Evolutionary conservation across 768 basidiomycete species (phyloP), one percentile per base, ranked within the genome.

Genomic region (Mycena indigotica): DNA sequence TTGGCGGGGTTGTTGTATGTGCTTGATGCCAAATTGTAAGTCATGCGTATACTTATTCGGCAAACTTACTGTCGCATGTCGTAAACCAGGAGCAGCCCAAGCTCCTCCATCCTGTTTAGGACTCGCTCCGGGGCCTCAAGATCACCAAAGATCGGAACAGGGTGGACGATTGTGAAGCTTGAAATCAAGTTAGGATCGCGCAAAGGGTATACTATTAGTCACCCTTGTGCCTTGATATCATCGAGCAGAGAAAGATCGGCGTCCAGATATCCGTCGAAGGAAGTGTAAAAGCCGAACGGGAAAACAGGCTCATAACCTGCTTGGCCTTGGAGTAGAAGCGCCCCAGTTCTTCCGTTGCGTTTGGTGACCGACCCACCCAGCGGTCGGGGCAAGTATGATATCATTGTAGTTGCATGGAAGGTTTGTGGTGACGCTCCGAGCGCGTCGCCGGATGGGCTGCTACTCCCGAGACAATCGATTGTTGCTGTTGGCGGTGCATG

Each of bases 1-100:
- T 72, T 69, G 2, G 73, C 73, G 10, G 63, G 52, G 67, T 86
- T 79, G 69, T 70, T 72, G 69, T 84, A 86, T 23, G 77, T 77
- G 69, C 80, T 82, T n/a, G n/a, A n/a, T n/a, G n/a, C n/a, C n/a
- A n/a, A n/a, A n/a, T n/a, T n/a, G n/a, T n/a, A n/a, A n/a, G n/a
- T n/a, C n/a, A n/a, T n/a, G n/a, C n/a, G n/a, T n/a, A n/a, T n/a
- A n/a, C n/a, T n/a, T n/a, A n/a, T n/a, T n/a, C n/a, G n/a, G n/a
- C n/a, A n/a, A n/a, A 83, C 82, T 51, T 75, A 69, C 68, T 70
- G 69, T 8, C 84, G 76, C 84, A 87, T 86, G 63, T 85, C 84
- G 61, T 87, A 86, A 75, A 85, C 82, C 53, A 87, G 70, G 64
- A 81, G 84, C 30, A 69, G 49, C 17, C 66, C 68, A 2, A 85